Evolutionary conservation across 305 asterid species (phyloP).

Genomic region (Fraxinus xanthoxyloides): DNA sequence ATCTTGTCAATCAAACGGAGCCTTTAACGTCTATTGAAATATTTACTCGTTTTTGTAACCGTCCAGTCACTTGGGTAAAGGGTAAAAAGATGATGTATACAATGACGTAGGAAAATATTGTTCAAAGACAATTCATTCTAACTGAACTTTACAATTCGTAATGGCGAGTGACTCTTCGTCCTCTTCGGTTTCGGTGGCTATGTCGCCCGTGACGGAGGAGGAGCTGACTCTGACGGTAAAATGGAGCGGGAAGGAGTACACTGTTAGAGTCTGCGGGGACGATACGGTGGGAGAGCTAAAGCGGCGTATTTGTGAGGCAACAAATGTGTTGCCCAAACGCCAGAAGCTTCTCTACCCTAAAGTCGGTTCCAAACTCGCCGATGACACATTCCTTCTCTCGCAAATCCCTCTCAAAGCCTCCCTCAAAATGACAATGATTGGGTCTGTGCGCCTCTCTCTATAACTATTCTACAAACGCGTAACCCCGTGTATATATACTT

Average conservation of each 20-base stretch:
- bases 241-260: constrained; percentile 94
- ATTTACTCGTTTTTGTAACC: too few species aligned
- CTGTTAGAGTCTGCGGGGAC: constrained; percentile 84
- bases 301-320: constrained; percentile 78
- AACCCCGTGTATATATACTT: neutral
- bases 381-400: constrained; percentile 72
- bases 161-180: constrained; percentile 47
- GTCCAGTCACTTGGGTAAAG: too few species aligned
- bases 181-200: constrained; percentile 35
- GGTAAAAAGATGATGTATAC: too few species aligned
- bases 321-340: constrained; percentile 82
- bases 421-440: constrained; percentile 91
- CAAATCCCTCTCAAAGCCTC: constrained; percentile 75
- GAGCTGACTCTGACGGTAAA: constrained; percentile 84
- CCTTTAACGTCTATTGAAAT: too few species aligned
- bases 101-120: too few species aligned
- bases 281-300: constrained; percentile 88
- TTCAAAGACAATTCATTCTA: too few species aligned
- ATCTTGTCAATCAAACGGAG: too few species aligned
- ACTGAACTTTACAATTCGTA: neutral
- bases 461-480: neutral
- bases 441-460: constrained; percentile 36
- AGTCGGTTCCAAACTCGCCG: constrained; percentile 75
- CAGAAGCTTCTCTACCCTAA: constrained; percentile 96
- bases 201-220: constrained; percentile 63